Conservation (phyloP, 331 rosid species). For the Prunus yedoensis region DNA sequence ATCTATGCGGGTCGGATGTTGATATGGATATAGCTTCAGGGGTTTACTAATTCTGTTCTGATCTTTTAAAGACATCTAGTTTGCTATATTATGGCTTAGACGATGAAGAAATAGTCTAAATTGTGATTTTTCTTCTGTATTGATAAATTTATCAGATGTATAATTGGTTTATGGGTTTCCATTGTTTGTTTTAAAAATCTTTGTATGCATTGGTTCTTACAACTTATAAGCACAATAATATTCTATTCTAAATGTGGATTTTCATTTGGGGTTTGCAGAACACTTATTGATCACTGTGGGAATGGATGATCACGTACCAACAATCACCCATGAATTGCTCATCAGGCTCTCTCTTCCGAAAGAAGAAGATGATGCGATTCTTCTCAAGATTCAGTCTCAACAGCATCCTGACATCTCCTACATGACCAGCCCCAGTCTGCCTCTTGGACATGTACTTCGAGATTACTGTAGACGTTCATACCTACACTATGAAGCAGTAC, state of each 20-base stretch:
- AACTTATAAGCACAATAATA: too few relatives aligned
- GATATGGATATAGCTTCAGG: background rate
- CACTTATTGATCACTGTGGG: background rate
- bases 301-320: background rate
- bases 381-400: background rate
- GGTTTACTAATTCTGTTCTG: background rate
- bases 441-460: background rate
- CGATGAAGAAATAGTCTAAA: too few relatives aligned
- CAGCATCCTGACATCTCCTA: background rate
- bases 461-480: background rate
- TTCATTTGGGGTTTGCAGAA: background rate
- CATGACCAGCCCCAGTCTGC: background rate
- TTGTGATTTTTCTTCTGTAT: too few relatives aligned
- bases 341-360: background rate
- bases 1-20: background rate
- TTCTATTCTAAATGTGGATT: background rate
- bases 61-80: too few relatives aligned
- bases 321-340: background rate
- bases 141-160: too few relatives aligned
- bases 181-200: too few relatives aligned
- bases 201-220: too few relatives aligned
- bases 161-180: too few relatives aligned
- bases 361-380: background rate
- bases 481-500: background rate
- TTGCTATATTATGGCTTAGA: too few relatives aligned